Percentiles rank a stretch among this genome's conserved stretches.
These are phyloP conservation scores for Emmonsia crescens DNA, from an alignment of 2,329 filamentous ascomycete species.

Conservation along the genomic window DNA sequence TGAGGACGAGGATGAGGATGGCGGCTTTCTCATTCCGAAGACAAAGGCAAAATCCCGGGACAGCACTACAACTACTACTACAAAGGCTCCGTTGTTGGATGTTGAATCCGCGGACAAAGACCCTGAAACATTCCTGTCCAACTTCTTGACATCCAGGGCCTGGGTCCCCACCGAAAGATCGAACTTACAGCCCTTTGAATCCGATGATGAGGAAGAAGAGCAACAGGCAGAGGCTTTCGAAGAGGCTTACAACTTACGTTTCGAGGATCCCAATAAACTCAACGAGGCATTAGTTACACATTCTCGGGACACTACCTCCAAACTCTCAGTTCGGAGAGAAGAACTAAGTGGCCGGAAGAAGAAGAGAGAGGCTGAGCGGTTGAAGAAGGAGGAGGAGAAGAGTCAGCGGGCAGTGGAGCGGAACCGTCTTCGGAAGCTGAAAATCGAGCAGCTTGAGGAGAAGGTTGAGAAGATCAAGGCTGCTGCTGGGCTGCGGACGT, in stretches of 20 bases:
- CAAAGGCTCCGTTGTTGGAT: conserved; percentile 49
- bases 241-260: conserved; percentile 87
- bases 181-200: conserved; percentile 74
- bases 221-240: conserved; percentile 76
- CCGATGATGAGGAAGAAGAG: conserved; percentile 72
- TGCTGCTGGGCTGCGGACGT: conserved; percentile 67
- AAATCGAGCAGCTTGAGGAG: conserved; percentile 79
- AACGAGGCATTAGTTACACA: conserved; percentile 85
- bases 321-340: conserved; percentile 76
- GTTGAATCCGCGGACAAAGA: conserved; percentile 72
- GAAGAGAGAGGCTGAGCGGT: conserved; percentile 64
- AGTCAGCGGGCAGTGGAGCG: conserved; percentile 66
- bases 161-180: conserved; percentile 64
- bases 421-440: conserved; percentile 71
- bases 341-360: conserved; percentile 67
- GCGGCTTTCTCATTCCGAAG: conserved; percentile 67
- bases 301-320: conserved; percentile 71
- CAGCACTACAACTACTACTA: conserved; percentile 15
- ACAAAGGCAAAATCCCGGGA: conserved; percentile 29
- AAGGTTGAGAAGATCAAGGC: conserved; percentile 83
- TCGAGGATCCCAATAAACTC: conserved; percentile 79
- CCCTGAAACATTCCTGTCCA: conserved; percentile 85
- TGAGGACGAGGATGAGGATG: conserved; percentile 51
- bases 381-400: conserved; percentile 69
- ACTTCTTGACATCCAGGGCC: conserved; percentile 84